Percentiles rank a stretch among this genome's conserved stretches.
Evolutionary conservation across 306 rosid genomes (phyloP).

Genomic region (Cicer cuneatum): DNA sequence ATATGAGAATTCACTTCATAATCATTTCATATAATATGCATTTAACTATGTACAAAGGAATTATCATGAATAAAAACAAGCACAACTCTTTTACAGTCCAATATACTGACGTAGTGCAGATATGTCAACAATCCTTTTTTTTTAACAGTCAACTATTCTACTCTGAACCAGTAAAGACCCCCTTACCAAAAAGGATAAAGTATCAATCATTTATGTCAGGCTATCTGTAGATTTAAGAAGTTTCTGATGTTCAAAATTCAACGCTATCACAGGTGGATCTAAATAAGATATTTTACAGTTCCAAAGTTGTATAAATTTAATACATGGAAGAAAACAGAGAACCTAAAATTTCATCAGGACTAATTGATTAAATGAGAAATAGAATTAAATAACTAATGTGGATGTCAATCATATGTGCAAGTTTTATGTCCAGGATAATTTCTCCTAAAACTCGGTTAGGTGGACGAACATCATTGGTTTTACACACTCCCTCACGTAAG

Average conservation of each 20-base stretch:
- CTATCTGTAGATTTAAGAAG: neutral
- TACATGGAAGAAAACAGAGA: constrained; percentile 27
- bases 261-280: neutral
- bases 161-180: constrained; percentile 29
- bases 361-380: neutral
- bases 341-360: neutral
- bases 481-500: neutral
- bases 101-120: constrained; percentile 29
- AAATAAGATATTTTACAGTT: constrained; percentile 4
- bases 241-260: constrained; percentile 31
- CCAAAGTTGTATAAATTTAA: constrained; percentile 2
- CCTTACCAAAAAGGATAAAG: neutral
- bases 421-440: constrained; percentile 3
- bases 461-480: constrained; percentile 1
- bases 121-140: constrained; percentile 21
- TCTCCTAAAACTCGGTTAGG: constrained; percentile 26
- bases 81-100: constrained; percentile 21
- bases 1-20: constrained; percentile 32
- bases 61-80: constrained; percentile 36
- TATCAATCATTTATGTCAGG: constrained; percentile 11
- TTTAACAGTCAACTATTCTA: constrained; percentile 25
- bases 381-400: constrained; percentile 2
- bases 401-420: constrained; percentile 30
- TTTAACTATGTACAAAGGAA: constrained; percentile 32
- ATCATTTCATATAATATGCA: constrained; percentile 26